Evolutionary conservation across 192 early-diverging fungal species (phyloP).

Genomic region (Chytriomyces sp.): DNA sequence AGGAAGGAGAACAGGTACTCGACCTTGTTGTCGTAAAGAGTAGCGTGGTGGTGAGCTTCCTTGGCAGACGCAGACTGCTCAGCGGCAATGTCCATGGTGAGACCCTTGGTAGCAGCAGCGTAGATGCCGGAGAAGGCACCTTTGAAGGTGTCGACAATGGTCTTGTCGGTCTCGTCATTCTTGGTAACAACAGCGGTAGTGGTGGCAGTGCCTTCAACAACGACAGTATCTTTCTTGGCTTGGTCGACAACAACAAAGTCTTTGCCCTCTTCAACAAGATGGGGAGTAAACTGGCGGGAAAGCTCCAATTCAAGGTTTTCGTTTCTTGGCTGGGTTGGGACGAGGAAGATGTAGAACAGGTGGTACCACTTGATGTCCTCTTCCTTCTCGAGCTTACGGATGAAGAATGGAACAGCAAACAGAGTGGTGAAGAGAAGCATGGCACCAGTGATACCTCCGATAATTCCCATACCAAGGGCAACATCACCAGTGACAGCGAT

Average conservation of each 20-base stretch:
- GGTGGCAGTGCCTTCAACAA: constrained; percentile 40
- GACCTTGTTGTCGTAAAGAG: constrained; percentile 71
- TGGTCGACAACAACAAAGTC: constrained; percentile 30
- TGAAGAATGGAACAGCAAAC: constrained; percentile 72
- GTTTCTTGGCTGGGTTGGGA: constrained; percentile 54
- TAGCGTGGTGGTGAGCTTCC: constrained; percentile 67
- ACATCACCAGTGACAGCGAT: constrained; percentile 19
- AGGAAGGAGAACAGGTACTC: constrained; percentile 85
- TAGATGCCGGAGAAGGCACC: not conserved
- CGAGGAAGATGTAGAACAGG: constrained; percentile 62
- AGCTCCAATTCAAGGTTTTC: constrained; percentile 31
- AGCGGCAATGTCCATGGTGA: constrained; percentile 50
- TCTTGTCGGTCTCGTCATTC: constrained; percentile 5
- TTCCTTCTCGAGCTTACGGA: constrained; percentile 64
- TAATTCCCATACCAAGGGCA: constrained; percentile 65
- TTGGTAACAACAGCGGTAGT: constrained; percentile 2
- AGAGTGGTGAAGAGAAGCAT: constrained; percentile 63
- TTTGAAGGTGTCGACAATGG: constrained; percentile 13
- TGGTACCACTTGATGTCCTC: constrained; percentile 79
- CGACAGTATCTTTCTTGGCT: constrained; percentile 37
- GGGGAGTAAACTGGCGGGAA: constrained; percentile 1
- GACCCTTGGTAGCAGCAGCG: constrained; percentile 9
- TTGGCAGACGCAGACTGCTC: constrained; percentile 36
- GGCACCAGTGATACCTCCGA: constrained; percentile 62
- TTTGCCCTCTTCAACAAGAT: constrained; percentile 24